Conservation (phyloP, 2,329 filamentous ascomycete genomes). For the Metarhizium humberi region DNA sequence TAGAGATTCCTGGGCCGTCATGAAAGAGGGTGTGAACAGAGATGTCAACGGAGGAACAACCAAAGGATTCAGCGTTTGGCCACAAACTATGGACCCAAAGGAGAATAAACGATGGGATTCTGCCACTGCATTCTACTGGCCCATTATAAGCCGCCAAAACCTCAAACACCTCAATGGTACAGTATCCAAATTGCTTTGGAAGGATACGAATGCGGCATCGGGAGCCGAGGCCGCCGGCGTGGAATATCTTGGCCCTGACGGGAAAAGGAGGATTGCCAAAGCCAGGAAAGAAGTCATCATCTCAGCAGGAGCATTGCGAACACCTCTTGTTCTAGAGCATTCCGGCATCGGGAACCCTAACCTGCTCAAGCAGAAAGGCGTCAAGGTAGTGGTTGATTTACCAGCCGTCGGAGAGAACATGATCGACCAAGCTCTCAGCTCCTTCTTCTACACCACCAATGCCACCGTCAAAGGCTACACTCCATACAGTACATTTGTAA, state of each 20-base stretch:
- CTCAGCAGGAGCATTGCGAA: conserved; percentile 39
- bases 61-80: conserved; percentile 27
- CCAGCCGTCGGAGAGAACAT: conserved; percentile 45
- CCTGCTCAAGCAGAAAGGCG: conserved; percentile 30
- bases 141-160: conserved; percentile 25
- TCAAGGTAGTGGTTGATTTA: conserved; percentile 32
- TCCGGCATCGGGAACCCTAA: conserved; percentile 41
- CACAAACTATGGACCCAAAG: conserved; percentile 29
- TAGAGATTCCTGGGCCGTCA: conserved; percentile 20
- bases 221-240: conserved; percentile 21
- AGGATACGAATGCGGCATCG: background rate
- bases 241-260: conserved; percentile 26
- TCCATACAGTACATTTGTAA: conserved; percentile 24
- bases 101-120: conserved; percentile 29
- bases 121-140: conserved; percentile 31
- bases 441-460: conserved; percentile 15
- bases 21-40: conserved; percentile 22
- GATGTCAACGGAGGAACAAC: conserved; percentile 31
- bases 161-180: conserved; percentile 29
- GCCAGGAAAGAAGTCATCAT: conserved; percentile 38
- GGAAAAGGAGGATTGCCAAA: conserved; percentile 21
- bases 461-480: conserved; percentile 15
- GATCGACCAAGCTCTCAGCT: conserved; percentile 36
- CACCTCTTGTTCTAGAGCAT: conserved; percentile 41
- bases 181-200: conserved; percentile 21